Evolutionary conservation across 441 rosid genomes (phyloP), one percentile per base, ranked within the genome.

Genomic region (Eruca vesicaria): DNA sequence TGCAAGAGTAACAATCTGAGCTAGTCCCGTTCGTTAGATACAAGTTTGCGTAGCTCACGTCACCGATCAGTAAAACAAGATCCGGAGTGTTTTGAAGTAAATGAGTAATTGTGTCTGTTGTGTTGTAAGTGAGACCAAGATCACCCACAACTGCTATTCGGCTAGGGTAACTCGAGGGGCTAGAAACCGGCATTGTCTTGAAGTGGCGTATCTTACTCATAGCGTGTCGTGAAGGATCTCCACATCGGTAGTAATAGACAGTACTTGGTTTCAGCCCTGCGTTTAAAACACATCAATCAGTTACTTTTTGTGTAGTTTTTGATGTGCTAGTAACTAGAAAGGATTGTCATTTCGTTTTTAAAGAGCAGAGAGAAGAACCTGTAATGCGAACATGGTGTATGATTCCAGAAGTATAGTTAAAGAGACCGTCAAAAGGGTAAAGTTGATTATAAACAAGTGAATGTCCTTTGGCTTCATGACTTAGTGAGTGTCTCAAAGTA

Each of bases 401-500:
- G 79, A 88, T 88, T 63, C 96, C 96, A 65, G 97, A 92, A 60
- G 94, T 92, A n/a, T 92, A 92, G 66, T 92, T 92, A 48, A 83
- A 84, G 38, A 92, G 94, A 78, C 92, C 96, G n/a, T 92, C 83
- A 58, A 85, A 90, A 59, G 97, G 92, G 74, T 92, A 92, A 75
- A 90, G 92, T 84, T 92, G 97, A 80, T 62, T 84, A 72, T 92
- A 92, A 82, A 92, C 82, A 68, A 89, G 87, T 33, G 95, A 87
- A 76, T 84, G 76, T 61, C 97, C 97, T 21, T 55, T 76, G 1
- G 92, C 89, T 85, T 88, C 85, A 36, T 63, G 86, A 68, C 10
- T 82, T 15, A 87, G 78, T 12, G 84, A 79, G 63, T 73, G 73
- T 19, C 86, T 83, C 50, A 74, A 82, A 0, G 56, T 82, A 26